Percentiles rank a stretch among this genome's conserved stretches.
These are phyloP conservation scores for Dactylonectria estremocensis DNA, from an alignment of 2,329 filamentous ascomycete genomes.

Conservation along the genomic window DNA sequence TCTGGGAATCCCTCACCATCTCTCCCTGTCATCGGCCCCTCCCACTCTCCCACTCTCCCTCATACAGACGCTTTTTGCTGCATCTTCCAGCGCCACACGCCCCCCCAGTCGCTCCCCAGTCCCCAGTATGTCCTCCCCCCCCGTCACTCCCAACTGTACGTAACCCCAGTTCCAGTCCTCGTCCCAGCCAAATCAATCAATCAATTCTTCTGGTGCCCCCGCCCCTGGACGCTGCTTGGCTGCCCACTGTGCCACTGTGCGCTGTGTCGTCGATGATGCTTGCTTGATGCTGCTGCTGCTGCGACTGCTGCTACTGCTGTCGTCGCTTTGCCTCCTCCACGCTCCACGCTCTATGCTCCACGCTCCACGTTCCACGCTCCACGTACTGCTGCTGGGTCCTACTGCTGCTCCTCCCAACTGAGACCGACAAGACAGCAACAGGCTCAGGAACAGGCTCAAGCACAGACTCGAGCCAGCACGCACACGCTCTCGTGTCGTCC, in stretches of 20 bases:
- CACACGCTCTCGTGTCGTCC: conserved; percentile 33
- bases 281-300: conserved; percentile 6
- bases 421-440: conserved; percentile 37
- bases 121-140: conserved; percentile 39
- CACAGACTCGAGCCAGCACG: conserved; percentile 33
- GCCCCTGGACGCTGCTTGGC: conserved; percentile 27
- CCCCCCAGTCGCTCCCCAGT: conserved; percentile 43
- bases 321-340: neutral
- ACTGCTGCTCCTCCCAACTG: conserved; percentile 41
- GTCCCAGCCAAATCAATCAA: conserved; percentile 40
- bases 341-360: neutral
- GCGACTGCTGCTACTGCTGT: neutral
- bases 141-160: conserved; percentile 33
- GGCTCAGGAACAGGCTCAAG: conserved; percentile 36
- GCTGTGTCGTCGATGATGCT: conserved; percentile 11
- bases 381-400: conserved; percentile 9
- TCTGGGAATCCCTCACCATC: conserved; percentile 35
- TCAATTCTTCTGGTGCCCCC: conserved; percentile 29
- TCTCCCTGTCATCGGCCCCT: conserved; percentile 32
- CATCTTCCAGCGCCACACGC: conserved; percentile 28
- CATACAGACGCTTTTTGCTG: conserved; percentile 9
- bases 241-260: conserved; percentile 16
- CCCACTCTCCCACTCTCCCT: conserved; percentile 30
- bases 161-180: conserved; percentile 41
- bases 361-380: conserved; percentile 6